Conservation (phyloP, 1,139 yeast species). For the Debaryomyces udenii region DNA sequence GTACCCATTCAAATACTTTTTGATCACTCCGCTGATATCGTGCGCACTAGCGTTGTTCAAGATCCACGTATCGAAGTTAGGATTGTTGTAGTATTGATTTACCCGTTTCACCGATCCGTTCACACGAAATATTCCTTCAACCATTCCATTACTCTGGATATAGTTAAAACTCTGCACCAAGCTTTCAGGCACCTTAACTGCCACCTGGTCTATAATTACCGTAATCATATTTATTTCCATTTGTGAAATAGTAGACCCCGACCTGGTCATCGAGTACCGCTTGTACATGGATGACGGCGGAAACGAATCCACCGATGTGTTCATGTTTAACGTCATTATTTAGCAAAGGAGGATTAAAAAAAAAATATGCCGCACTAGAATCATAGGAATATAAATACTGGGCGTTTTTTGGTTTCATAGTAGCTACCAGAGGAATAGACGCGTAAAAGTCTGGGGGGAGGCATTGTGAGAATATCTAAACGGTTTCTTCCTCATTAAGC, state of each 20-base stretch:
- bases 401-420: slow-evolving; percentile 4
- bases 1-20: slow-evolving; percentile 19
- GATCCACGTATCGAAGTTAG: slow-evolving; percentile 19
- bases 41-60: slow-evolving; percentile 19
- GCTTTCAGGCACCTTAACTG: slow-evolving; percentile 20
- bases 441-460: slow-evolving; percentile 9
- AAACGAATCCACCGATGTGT: slow-evolving; percentile 7
- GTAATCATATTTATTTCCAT: not conserved
- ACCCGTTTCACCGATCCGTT: slow-evolving; percentile 31
- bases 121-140: slow-evolving; percentile 33
- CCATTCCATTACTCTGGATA: slow-evolving; percentile 20
- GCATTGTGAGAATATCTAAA: slow-evolving; percentile 4
- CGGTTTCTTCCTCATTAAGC: slow-evolving; percentile 8
- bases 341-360: no score
- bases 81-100: slow-evolving; percentile 18
- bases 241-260: slow-evolving; percentile 5
- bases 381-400: slow-evolving; percentile 3
- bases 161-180: slow-evolving; percentile 24
- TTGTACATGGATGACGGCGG: slow-evolving; percentile 4
- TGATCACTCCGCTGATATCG: slow-evolving; percentile 26
- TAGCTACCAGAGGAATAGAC: slow-evolving; percentile 1
- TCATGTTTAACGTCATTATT: slow-evolving; percentile 8
- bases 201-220: not conserved
- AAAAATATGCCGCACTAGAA: not conserved
- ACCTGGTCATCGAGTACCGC: slow-evolving; percentile 2